These are phyloP conservation scores for Protoeuglena noctilucae DNA, from an alignment of 139 green algal genomes.

Conservation along the genomic window DNA sequence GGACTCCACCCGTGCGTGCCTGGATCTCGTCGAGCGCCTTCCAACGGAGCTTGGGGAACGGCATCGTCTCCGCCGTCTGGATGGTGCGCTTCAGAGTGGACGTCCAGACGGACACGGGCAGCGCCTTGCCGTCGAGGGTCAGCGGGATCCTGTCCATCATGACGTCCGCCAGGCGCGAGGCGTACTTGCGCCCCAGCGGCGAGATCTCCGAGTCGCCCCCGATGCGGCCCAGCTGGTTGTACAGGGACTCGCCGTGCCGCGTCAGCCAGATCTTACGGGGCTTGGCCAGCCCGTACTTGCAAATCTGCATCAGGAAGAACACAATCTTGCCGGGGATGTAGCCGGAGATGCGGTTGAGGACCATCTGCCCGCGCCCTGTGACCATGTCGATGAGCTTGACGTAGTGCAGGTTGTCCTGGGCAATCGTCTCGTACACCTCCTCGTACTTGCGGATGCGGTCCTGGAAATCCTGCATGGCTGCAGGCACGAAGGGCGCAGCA, in stretches of 20 bases:
- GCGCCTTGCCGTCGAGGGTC: constrained; percentile 19
- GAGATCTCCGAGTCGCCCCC: constrained; percentile 59
- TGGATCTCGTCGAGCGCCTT: constrained; percentile 81
- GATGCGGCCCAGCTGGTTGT: constrained; percentile 57
- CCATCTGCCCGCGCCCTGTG: constrained; percentile 54
- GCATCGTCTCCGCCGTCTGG: constrained; percentile 62
- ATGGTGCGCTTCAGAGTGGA: constrained; percentile 83
- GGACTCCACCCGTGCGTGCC: constrained; percentile 2
- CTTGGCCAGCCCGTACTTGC: constrained; percentile 45
- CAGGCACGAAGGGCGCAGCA: neutral
- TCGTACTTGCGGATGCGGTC: constrained; percentile 72
- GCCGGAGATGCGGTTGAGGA: constrained; percentile 91
- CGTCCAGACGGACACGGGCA: constrained; percentile 80
- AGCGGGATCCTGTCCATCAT: constrained; percentile 40
- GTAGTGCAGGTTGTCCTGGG: constrained; percentile 71
- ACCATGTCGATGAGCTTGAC: constrained; percentile 95
- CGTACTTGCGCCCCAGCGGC: constrained; percentile 50
- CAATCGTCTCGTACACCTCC: constrained; percentile 81
- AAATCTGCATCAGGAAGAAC: constrained; percentile 89
- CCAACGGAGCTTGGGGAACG: constrained; percentile 75
- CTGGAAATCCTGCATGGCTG: constrained; percentile 62
- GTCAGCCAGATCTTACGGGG: constrained; percentile 67
- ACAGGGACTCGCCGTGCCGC: constrained; percentile 66
- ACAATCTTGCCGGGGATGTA: constrained; percentile 91
- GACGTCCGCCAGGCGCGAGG: constrained; percentile 43